Evolutionary conservation across 2,329 filamentous ascomycete species (phyloP).

Genomic region (Botryotinia convoluta): DNA sequence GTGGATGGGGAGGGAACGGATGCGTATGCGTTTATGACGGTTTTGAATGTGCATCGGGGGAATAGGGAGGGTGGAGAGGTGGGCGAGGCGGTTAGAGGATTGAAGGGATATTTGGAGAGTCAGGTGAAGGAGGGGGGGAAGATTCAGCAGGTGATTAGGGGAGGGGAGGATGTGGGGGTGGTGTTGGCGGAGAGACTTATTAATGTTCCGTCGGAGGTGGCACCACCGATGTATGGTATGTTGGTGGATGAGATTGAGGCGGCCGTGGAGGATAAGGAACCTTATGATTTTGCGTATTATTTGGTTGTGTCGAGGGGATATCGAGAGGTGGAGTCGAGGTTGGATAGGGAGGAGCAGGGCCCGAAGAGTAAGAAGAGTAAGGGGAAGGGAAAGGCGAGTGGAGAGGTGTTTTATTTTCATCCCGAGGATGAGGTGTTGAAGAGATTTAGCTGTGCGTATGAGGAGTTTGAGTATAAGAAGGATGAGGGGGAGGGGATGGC

Average conservation of each 20-base stretch:
- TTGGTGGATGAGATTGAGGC: constrained; percentile 86
- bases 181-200: constrained; percentile 91
- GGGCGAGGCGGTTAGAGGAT: constrained; percentile 63
- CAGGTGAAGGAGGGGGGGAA: constrained; percentile 46
- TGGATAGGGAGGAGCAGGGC: constrained; percentile 62
- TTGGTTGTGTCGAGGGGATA: constrained; percentile 92
- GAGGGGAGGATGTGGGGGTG: constrained; percentile 56
- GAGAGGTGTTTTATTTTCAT: constrained; percentile 84
- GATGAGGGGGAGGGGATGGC: constrained; percentile 73
- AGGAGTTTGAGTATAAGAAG: constrained; percentile 75
- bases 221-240: constrained; percentile 94
- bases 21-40: constrained; percentile 87
- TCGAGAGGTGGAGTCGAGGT: constrained; percentile 75
- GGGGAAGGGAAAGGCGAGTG: constrained; percentile 47
- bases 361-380: constrained; percentile 65
- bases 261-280: constrained; percentile 85
- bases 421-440: constrained; percentile 90
- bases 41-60: constrained; percentile 79
- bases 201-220: constrained; percentile 92
- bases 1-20: constrained; percentile 93
- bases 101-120: constrained; percentile 67
- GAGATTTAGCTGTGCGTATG: constrained; percentile 67
- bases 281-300: constrained; percentile 91
- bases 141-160: neutral
- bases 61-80: constrained; percentile 57